phyloP scores from a whole-genome alignment of 1,139 yeast species.

The Nematodospora anomalae region DNA sequence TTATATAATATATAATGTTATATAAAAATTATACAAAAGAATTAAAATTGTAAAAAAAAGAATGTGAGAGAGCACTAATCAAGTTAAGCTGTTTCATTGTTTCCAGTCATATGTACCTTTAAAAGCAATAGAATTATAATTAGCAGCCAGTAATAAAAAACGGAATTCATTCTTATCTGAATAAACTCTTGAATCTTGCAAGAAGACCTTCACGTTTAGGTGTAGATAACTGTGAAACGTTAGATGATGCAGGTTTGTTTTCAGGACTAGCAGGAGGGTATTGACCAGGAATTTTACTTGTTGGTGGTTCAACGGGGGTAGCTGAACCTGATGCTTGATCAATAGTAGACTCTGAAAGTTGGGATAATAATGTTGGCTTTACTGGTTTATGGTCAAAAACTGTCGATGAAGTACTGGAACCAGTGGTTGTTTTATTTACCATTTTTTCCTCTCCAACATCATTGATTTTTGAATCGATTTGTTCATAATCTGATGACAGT shows the following conservation, averaged over 20 bases:
- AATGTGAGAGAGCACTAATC: conserved; percentile 1
- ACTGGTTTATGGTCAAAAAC: conserved; percentile 3
- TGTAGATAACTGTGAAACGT: conserved; percentile 3
- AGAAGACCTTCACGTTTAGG: conserved; percentile 30
- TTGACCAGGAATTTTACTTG: conserved; percentile 23
- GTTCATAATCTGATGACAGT: conserved; percentile 20
- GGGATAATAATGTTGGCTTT: conserved; percentile 15
- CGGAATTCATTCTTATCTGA: conserved; percentile 24
- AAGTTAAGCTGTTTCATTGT: neutral
- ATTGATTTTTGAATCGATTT: conserved; percentile 14
- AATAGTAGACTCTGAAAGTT: conserved; percentile 16
- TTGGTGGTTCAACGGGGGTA: conserved; percentile 5
- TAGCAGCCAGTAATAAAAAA: neutral
- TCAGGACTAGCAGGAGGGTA: conserved; percentile 21
- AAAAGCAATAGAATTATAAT: conserved; percentile 1
- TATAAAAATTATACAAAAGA: conserved; percentile 1
- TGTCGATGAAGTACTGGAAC: conserved; percentile 9
- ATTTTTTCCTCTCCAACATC: conserved; percentile 13
- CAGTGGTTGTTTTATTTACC: conserved; percentile 13
- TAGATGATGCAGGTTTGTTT: conserved; percentile 8
- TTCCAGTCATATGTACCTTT: neutral
- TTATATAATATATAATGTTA: conserved; percentile 2
- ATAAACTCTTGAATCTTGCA: conserved; percentile 36
- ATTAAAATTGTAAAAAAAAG: conserved; percentile 2
- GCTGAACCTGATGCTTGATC: conserved; percentile 3